Evolutionary conservation across 495 filamentous ascomycete species (phyloP).

Genomic region (Aspergillus asperescens): DNA sequence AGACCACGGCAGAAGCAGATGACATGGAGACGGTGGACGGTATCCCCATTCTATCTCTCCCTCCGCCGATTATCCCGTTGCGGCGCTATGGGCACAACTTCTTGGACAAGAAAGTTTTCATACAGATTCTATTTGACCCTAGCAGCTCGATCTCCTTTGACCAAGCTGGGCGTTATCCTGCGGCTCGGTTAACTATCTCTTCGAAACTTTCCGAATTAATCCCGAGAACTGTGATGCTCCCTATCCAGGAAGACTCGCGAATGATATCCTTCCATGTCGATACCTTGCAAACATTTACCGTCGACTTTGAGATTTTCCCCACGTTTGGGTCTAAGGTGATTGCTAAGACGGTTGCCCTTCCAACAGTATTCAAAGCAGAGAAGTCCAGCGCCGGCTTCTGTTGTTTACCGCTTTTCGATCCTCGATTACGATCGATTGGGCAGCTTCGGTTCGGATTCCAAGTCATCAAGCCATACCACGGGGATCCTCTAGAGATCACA

Average conservation of each 20-base stretch:
- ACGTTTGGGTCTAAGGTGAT: slow-evolving; percentile 97
- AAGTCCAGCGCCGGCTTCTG: slow-evolving; percentile 72
- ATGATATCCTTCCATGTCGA: slow-evolving; percentile 94
- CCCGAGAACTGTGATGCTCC: slow-evolving; percentile 88
- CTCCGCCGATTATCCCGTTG: slow-evolving; percentile 91
- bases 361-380: slow-evolving; percentile 71
- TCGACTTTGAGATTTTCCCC: slow-evolving; percentile 97
- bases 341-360: slow-evolving; percentile 86
- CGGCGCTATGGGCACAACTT: slow-evolving; percentile 97
- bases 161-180: slow-evolving; percentile 91
- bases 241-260: slow-evolving; percentile 91
- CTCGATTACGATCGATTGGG: slow-evolving; percentile 86
- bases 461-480: slow-evolving; percentile 92
- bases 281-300: slow-evolving; percentile 80
- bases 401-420: slow-evolving; percentile 86
- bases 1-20: slow-evolving; percentile 50
- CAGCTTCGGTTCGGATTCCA: slow-evolving; percentile 91
- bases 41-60: slow-evolving; percentile 87
- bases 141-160: slow-evolving; percentile 80
- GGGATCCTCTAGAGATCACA: slow-evolving; percentile 90
- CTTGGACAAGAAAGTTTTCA: slow-evolving; percentile 90
- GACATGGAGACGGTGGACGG: slow-evolving; percentile 74
- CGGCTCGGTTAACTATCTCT: slow-evolving; percentile 89
- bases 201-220: slow-evolving; percentile 94
- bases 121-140: slow-evolving; percentile 82